Evolutionary conservation across 2,329 filamentous ascomycete genomes (phyloP).

Genomic region (Hypocrella siamensis): DNA sequence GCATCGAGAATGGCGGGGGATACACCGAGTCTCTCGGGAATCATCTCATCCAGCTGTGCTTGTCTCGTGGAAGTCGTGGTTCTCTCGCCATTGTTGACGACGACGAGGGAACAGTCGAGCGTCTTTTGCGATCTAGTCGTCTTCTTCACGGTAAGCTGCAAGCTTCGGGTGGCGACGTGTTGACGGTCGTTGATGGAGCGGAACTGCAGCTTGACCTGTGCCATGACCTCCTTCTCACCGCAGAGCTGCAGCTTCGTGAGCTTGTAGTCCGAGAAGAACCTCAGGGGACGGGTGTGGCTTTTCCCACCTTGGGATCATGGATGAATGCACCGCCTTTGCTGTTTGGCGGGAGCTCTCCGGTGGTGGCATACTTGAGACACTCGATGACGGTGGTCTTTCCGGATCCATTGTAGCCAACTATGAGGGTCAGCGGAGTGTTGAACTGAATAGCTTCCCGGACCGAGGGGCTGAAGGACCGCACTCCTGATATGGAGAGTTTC

Average conservation of each 20-base stretch:
- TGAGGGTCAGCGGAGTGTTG: slow-evolving; percentile 79
- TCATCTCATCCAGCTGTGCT: slow-evolving; percentile 65
- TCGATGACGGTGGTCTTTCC: slow-evolving; percentile 99
- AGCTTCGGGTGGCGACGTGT: slow-evolving; percentile 68
- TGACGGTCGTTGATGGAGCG: slow-evolving; percentile 60
- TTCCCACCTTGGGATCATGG: slow-evolving; percentile 72
- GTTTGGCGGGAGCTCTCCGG: slow-evolving; percentile 83
- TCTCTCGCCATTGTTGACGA: slow-evolving; percentile 65
- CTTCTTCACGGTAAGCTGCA: slow-evolving; percentile 82
- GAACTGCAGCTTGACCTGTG: slow-evolving; percentile 84
- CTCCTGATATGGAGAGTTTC: slow-evolving; percentile 70
- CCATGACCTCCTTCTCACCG: slow-evolving; percentile 76
- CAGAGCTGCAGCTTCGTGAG: slow-evolving; percentile 35
- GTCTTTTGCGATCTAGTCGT: slow-evolving; percentile 62
- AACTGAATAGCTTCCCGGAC: slow-evolving; percentile 71
- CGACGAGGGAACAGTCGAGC: slow-evolving; percentile 63
- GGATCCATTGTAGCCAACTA: slow-evolving; percentile 93
- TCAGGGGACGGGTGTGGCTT: neutral
- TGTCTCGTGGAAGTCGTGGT: slow-evolving; percentile 65
- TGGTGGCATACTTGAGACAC: slow-evolving; percentile 94
- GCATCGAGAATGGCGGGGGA: slow-evolving; percentile 80
- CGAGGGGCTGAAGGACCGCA: slow-evolving; percentile 71
- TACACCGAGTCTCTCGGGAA: slow-evolving; percentile 78
- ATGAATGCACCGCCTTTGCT: slow-evolving; percentile 85
- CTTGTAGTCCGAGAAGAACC: neutral